phyloP scores from a whole-genome alignment of 345 rosid genomes.

The Citropsis articulata region DNA sequence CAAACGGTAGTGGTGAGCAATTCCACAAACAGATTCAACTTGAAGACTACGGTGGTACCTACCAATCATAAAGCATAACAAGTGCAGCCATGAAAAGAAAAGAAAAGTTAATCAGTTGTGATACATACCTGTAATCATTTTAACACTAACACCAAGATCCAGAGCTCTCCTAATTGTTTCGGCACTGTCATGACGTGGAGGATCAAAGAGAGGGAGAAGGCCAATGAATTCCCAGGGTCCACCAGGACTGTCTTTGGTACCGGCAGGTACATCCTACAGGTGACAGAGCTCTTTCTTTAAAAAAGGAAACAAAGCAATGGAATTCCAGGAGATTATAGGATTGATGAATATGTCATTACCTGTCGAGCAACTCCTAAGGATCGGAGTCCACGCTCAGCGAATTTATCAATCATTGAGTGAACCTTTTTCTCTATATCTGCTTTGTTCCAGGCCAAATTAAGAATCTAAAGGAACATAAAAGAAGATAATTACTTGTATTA shows the following conservation, averaged over 20 bases:
- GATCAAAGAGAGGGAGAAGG: constrained; percentile 74
- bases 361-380: constrained; percentile 86
- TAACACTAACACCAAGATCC: constrained; percentile 69
- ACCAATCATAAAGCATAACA: background rate
- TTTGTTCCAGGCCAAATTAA: constrained; percentile 50
- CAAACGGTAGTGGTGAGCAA: background rate
- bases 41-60: background rate
- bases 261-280: constrained; percentile 54
- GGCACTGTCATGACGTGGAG: constrained; percentile 76
- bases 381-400: constrained; percentile 83
- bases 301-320: background rate
- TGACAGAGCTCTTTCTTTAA: background rate
- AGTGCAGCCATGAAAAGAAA: background rate
- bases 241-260: constrained; percentile 69
- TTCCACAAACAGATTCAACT: background rate
- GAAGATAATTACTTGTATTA: background rate
- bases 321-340: background rate
- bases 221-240: constrained; percentile 93
- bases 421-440: constrained; percentile 38
- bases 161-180: constrained; percentile 73
- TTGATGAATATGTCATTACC: constrained; percentile 28
- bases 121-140: constrained; percentile 67
- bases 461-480: constrained; percentile 33
- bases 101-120: background rate
- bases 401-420: constrained; percentile 60